Evolutionary conservation across 805 yeast genomes (phyloP).

Genomic region (Saturnispora kantuleensis): DNA sequence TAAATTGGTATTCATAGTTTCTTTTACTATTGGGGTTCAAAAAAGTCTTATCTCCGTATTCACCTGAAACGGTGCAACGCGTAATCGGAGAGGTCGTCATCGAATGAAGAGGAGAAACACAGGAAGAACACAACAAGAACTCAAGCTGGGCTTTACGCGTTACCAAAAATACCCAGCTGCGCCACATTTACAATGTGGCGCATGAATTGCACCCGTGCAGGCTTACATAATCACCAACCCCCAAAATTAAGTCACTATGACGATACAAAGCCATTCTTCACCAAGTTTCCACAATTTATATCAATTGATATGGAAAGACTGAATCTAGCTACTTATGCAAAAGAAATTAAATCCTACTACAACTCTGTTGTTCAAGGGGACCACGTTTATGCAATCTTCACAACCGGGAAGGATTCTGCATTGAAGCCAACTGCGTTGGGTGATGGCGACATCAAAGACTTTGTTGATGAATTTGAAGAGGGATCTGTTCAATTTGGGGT

Average conservation of each 20-base stretch:
- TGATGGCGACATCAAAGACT: constrained; percentile 61
- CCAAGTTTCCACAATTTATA: neutral
- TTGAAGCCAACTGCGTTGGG: constrained; percentile 44
- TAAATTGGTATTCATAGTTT: constrained; percentile 47
- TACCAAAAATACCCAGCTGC: neutral
- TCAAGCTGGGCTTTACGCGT: too few species aligned
- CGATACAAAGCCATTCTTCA: too few species aligned
- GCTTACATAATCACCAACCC: too few species aligned
- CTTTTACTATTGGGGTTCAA: constrained; percentile 21
- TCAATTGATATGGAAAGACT: constrained; percentile 38
- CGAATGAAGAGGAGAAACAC: neutral
- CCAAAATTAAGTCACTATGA: too few species aligned
- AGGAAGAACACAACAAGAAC: too few species aligned
- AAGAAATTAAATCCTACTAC: constrained; percentile 65
- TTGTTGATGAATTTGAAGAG: constrained; percentile 74
- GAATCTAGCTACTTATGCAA: constrained; percentile 59
- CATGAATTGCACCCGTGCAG: too few species aligned
- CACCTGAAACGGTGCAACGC: neutral
- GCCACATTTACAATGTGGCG: neutral
- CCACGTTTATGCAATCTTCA: constrained; percentile 69
- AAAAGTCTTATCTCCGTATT: constrained; percentile 14
- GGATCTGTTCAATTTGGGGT: constrained; percentile 86
- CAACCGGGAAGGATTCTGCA: constrained; percentile 51
- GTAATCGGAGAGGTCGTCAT: neutral
- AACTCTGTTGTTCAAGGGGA: constrained; percentile 74